A percentile compares a stretch with the other conserved stretches of the same genome.
phyloP scores from a whole-genome alignment of 139 green algal species.

The Tetraselmis striata region DNA sequence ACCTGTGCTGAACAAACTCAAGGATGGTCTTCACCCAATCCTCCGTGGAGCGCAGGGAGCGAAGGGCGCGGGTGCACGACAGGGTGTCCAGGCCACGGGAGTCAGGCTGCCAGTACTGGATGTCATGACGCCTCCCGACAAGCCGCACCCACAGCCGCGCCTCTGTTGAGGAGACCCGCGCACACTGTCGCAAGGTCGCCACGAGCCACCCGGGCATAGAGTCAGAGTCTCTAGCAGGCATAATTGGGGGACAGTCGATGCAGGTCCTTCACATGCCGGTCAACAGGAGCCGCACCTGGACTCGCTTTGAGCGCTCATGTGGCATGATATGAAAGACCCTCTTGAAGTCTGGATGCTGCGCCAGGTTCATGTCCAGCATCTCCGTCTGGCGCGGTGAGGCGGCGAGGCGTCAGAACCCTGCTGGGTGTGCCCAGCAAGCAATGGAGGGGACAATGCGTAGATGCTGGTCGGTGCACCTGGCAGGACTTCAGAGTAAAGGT shows the following conservation, averaged over 20 bases:
- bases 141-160: slow-evolving; percentile 18
- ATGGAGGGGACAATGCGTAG: too few species aligned
- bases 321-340: neutral
- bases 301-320: neutral
- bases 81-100: neutral
- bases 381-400: slow-evolving; percentile 8
- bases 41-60: neutral
- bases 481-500: slow-evolving; percentile 14
- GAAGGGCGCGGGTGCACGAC: neutral
- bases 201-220: too few species aligned
- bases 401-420: too few species aligned
- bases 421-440: too few species aligned
- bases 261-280: too few species aligned
- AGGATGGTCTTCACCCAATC: neutral
- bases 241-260: too few species aligned
- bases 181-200: slow-evolving; percentile 11
- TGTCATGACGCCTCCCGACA: slow-evolving; percentile 16
- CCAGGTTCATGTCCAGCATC: slow-evolving; percentile 4
- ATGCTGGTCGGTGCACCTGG: neutral
- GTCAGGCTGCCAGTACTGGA: slow-evolving; percentile 19
- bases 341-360: slow-evolving; percentile 18
- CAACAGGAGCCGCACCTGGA: neutral
- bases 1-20: neutral
- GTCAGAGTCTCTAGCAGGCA: too few species aligned
- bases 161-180: slow-evolving; percentile 13